Evolutionary conservation across 805 yeast species (phyloP), one percentile per base, ranked within the genome.

Genomic region (Ogataea corticis): DNA sequence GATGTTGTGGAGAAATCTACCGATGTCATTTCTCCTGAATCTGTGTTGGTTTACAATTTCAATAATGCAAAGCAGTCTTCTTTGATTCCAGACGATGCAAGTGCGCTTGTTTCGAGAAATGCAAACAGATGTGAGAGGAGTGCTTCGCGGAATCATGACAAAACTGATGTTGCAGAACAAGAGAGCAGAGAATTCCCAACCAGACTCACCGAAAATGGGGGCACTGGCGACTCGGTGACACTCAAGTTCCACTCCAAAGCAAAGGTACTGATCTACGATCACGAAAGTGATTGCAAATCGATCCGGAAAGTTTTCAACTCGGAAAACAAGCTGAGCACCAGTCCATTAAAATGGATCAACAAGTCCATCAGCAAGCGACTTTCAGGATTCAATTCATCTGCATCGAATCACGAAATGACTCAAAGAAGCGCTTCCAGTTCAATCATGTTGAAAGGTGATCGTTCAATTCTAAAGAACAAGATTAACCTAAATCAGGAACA

Each of bases 381-480:
- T 12, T 49, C 57, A 2, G 49, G 54, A 1, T 38, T 52, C 29
- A 46, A 48, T 17, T 17, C 44, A 9, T 35, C 45, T 2, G 33
- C 38, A 4, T 13, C 46, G 9, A 28, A 33, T 10, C 15, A n/a
- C 11, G 18, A 16, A 9, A 9, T 4, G 9, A 7, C 40, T 15
- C 31, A 17, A 37, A 16, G 27, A 15, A 15, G n/a, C 14, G 5
- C 15, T 6, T 5, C 38, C 2, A 23, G 30, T 7, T 16, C 40
- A 3, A 16, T 17, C 31, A 32, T 16, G 15, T 11, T 45, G 3
- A 41, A 16, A 15, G 35, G 41, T 25, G 51, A 59, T 2, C 66
- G 56, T 48, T 66, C 78, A 4, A 72, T 72, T 15, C 52, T 73
- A 25, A 73, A 72, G 37, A 59, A 56, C 16, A 70, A 51, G 41